Conservation (phyloP, 768 basidiomycete species). For the Phaeotremella fagi region DNA sequence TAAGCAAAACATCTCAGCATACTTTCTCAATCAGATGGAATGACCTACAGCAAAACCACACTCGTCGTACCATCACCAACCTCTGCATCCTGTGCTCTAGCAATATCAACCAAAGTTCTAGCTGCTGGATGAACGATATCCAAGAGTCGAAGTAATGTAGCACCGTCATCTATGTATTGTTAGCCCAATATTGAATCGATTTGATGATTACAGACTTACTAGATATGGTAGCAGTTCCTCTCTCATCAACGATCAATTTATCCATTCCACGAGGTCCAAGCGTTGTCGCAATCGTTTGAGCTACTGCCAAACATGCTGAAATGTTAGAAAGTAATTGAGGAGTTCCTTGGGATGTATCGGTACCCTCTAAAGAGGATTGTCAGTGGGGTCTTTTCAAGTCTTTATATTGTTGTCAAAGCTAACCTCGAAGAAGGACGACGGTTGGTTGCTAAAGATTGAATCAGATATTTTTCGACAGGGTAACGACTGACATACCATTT, state of each 20-base stretch:
- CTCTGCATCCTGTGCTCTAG: constrained; percentile 96
- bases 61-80: constrained; percentile 98
- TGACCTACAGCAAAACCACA: constrained; percentile 67
- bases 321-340: constrained; percentile 91
- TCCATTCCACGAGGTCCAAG: constrained; percentile 99
- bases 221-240: constrained; percentile 96
- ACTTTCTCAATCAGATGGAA: neutral
- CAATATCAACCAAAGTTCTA: constrained; percentile 95
- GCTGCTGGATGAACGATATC: constrained; percentile 98
- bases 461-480: constrained; percentile 1
- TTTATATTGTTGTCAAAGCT: neutral
- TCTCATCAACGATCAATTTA: constrained; percentile 87
- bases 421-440: constrained; percentile 76
- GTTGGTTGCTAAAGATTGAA: constrained; percentile 75
- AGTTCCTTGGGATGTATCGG: constrained; percentile 91
- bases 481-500: constrained; percentile 30
- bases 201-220: constrained; percentile 48
- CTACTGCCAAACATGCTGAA: constrained; percentile 87
- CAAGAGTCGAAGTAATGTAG: constrained; percentile 93
- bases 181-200: neutral
- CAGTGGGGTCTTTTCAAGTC: neutral
- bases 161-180: constrained; percentile 67
- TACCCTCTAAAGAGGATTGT: constrained; percentile 60
- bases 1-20: neutral
- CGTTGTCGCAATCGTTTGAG: constrained; percentile 85